Conservation (phyloP, 768 basidiomycete species). For the Suillus variegatus region DNA sequence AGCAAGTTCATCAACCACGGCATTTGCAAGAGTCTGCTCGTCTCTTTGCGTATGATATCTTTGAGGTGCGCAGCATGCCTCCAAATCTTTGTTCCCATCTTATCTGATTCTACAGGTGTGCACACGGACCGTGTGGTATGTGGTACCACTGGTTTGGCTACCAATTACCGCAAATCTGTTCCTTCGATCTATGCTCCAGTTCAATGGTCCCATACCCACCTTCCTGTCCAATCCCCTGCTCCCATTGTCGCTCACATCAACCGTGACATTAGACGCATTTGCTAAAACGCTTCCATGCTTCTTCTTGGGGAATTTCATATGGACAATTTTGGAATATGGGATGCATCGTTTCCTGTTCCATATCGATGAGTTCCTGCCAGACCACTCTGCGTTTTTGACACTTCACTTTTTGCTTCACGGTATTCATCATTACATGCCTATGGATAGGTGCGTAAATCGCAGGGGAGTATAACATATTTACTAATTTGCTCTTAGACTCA, state of each 20-base stretch:
- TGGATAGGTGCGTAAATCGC: conserved; percentile 70
- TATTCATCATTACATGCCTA: conserved; percentile 96
- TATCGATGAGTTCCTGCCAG: conserved; percentile 85
- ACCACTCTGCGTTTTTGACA: conserved; percentile 73
- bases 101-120: conserved; percentile 48
- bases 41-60: conserved; percentile 77
- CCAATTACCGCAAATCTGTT: conserved; percentile 84
- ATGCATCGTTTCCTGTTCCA: conserved; percentile 98
- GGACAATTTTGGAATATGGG: conserved; percentile 92
- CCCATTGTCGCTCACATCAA: conserved; percentile 48
- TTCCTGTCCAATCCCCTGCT: conserved; percentile 59
- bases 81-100: background rate
- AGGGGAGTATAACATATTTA: background rate
- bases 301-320: conserved; percentile 82
- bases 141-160: conserved; percentile 89
- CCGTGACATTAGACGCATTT: conserved; percentile 53
- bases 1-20: conserved; percentile 96
- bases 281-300: conserved; percentile 67
- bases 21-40: conserved; percentile 83
- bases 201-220: conserved; percentile 66
- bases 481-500: conserved; percentile 49
- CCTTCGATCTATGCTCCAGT: conserved; percentile 81
- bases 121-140: conserved; percentile 91
- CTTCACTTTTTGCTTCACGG: conserved; percentile 94
- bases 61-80: conserved; percentile 60